Conservation (phyloP, 2,329 filamentous ascomycete species). For the Capronia americana region DNA sequence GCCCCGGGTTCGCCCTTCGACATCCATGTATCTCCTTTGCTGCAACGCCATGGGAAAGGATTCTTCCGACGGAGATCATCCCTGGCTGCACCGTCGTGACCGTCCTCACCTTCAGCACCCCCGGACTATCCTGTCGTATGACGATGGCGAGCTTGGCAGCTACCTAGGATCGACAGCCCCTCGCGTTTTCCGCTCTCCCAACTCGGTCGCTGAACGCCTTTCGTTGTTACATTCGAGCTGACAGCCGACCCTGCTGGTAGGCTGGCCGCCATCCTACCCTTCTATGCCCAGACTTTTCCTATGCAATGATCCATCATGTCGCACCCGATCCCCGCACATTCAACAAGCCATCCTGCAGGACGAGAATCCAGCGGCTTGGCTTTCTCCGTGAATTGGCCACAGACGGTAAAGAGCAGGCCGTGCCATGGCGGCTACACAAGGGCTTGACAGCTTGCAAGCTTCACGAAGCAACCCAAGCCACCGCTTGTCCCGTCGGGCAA, state of each 20-base stretch:
- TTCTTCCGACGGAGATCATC: constrained; percentile 3
- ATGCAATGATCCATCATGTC: constrained; percentile 9
- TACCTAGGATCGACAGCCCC: not conserved
- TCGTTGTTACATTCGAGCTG: constrained; percentile 6
- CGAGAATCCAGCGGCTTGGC: constrained; percentile 15
- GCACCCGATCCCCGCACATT: constrained; percentile 15
- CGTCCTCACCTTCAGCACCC: not conserved
- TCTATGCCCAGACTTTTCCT: not conserved
- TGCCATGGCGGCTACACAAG: constrained; percentile 9
- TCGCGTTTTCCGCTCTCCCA: not conserved
- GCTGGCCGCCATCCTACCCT: constrained; percentile 1
- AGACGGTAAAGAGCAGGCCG: not conserved
- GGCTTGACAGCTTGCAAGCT: constrained; percentile 9
- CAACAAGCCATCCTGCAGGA: constrained; percentile 10
- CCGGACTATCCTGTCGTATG: not conserved
- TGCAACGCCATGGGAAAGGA: not conserved
- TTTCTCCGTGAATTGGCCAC: constrained; percentile 17
- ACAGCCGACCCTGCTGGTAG: constrained; percentile 1
- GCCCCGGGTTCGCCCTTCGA: not conserved
- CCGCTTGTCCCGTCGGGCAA: constrained; percentile 6
- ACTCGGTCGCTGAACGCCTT: not conserved
- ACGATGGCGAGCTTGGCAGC: not conserved
- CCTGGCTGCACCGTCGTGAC: not conserved
- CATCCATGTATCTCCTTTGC: not conserved
- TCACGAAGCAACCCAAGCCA: constrained; percentile 19